Evolutionary conservation across 768 basidiomycete species (phyloP), one percentile per base, ranked within the genome.

Genomic region (Boletellus sp.): DNA sequence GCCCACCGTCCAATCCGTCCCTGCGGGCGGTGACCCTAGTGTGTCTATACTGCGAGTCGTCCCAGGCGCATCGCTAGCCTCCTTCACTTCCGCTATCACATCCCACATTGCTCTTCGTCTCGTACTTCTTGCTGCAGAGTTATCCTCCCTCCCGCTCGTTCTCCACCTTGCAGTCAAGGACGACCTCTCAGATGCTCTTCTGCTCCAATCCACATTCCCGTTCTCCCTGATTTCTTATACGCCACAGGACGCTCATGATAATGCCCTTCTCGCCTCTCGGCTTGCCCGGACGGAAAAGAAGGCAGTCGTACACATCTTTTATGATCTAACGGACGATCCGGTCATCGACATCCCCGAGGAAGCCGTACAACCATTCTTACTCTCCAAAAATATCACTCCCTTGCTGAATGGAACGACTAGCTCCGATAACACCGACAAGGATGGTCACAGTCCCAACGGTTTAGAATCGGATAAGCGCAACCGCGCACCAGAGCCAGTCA

Each of bases 281-380:
- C 70, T 97, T 43, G 90, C 95, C 0, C 77, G 77, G 33, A 66
- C 76, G 7, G 81, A 87, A 59, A 74, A 74, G 48, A 86, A 81
- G 57, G 84, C 85, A 6, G 90, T 95, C n/a, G 74, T 96, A 22
- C 95, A 97, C 64, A 83, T 79, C 13, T 96, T 93, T 69, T 83
- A 87, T 59, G 62, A 73, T 8, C 69, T 62, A 2, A 65, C 65
- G 2, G 64, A 70, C 19, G 72, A 76, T 23, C 55, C 63, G 6
- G 62, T 79, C 11, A 69, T 74, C 17, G 78, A 85, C 55, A 70
- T 88, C 13, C 57, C 77, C 9, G 83, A 83, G 53, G 82, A 81
- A 23, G 70, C 78, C 34, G 72, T 89, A 8, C 73, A 74, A 24
- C 72, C 78, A 0, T 87, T 90, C 71, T 68, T 92, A 6, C 70